A percentile compares a stretch with the other conserved stretches of the same genome.
Evolutionary conservation across 1,284 basidiomycete species (phyloP).

Genomic region (Jaminaea rosea): DNA sequence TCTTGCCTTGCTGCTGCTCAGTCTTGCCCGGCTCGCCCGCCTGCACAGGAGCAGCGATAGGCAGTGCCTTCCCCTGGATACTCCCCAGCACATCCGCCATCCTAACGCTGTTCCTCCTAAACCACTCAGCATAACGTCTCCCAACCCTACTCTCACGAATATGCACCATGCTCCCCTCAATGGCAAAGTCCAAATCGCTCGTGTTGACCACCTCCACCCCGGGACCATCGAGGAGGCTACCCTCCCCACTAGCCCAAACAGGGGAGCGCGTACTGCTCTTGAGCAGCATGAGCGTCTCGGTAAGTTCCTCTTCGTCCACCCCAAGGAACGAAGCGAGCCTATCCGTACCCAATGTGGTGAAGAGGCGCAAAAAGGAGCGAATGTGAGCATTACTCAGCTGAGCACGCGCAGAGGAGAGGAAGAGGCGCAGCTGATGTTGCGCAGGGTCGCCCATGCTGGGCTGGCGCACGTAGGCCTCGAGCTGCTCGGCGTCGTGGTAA

Average conservation of each 20-base stretch:
- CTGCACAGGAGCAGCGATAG: conserved; percentile 12
- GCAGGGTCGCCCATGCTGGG: conserved; percentile 61
- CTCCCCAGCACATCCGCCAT: conserved; percentile 34
- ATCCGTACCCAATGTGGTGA: conserved; percentile 81
- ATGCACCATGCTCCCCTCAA: conserved; percentile 92
- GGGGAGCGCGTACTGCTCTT: conserved; percentile 62
- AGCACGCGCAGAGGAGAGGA: conserved; percentile 68
- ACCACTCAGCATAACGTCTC: conserved; percentile 87
- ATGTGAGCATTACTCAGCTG: conserved; percentile 73
- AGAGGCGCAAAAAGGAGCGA: conserved; percentile 85
- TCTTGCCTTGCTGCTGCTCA: not conserved
- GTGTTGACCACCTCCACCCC: conserved; percentile 78
- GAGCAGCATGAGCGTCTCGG: conserved; percentile 94
- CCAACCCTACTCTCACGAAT: conserved; percentile 89
- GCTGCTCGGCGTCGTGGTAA: conserved; percentile 69
- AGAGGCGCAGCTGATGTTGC: conserved; percentile 72
- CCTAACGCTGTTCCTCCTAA: conserved; percentile 59
- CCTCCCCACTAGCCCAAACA: conserved; percentile 63
- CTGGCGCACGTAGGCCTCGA: conserved; percentile 54
- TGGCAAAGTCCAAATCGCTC: conserved; percentile 89
- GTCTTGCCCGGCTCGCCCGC: not conserved
- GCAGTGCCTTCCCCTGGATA: conserved; percentile 32
- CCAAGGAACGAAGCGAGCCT: conserved; percentile 82
- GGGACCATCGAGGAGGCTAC: conserved; percentile 65
- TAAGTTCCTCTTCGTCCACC: conserved; percentile 81